phyloP scores from a whole-genome alignment of 208 protist species.

The Leishmania braziliensis region DNA sequence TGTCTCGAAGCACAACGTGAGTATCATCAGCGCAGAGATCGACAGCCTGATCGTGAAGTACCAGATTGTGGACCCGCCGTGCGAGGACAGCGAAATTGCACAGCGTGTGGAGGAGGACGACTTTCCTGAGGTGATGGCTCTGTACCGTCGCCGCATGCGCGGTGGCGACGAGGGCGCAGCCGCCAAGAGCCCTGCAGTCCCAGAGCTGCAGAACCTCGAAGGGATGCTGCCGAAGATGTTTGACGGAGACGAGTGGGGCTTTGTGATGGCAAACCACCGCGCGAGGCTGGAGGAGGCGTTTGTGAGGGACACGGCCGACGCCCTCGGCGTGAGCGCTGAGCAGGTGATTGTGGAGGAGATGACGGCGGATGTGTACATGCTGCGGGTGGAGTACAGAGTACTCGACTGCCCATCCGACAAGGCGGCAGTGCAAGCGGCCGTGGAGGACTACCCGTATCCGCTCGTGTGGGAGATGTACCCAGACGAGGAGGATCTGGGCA shows the following conservation, averaged over 20 bases:
- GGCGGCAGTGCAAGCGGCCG: constrained; percentile 27
- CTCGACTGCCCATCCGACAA: constrained; percentile 31
- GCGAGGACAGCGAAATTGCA: constrained; percentile 44
- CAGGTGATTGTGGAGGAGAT: constrained; percentile 36
- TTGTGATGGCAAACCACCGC: constrained; percentile 30
- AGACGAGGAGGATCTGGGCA: constrained; percentile 27
- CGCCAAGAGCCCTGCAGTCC: background rate
- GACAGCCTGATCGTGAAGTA: constrained; percentile 51
- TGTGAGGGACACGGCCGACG: constrained; percentile 39
- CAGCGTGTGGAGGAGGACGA: constrained; percentile 39
- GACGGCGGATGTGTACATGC: constrained; percentile 12
- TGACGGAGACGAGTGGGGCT: constrained; percentile 53
- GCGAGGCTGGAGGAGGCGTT: constrained; percentile 40
- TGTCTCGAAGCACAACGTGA: constrained; percentile 37
- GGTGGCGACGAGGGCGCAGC: constrained; percentile 2
- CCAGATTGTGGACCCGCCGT: constrained; percentile 35
- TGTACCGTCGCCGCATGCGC: constrained; percentile 40
- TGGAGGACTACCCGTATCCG: constrained; percentile 54
- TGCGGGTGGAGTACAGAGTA: constrained; percentile 42
- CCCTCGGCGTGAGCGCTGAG: constrained; percentile 30
- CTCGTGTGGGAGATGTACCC: constrained; percentile 47
- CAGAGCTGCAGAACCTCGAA: constrained; percentile 17
- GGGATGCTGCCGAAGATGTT: constrained; percentile 37
- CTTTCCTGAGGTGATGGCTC: constrained; percentile 41
- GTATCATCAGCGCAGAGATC: constrained; percentile 40